phyloP scores from a whole-genome alignment of 2,329 filamentous ascomycete genomes.

The Colletotrichum sp. region DNA sequence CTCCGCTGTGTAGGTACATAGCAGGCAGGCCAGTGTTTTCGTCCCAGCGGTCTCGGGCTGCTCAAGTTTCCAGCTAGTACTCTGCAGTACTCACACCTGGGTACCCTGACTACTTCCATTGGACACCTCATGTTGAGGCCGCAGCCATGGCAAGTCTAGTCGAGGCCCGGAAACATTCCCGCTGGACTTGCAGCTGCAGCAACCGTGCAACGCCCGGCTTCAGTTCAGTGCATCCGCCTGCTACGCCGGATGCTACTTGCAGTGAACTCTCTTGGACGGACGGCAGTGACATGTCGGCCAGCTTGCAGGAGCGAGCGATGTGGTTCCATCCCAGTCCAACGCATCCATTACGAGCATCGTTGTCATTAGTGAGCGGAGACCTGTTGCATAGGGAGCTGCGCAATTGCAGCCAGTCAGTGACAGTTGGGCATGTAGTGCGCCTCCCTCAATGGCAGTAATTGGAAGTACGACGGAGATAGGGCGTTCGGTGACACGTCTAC shows the following conservation, averaged over 20 bases:
- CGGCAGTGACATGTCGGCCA: neutral
- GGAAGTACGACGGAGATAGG: conserved; percentile 7
- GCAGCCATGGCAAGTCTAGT: neutral
- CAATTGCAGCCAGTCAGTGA: neutral
- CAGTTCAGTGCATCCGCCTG: neutral
- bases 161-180: neutral
- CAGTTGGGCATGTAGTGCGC: neutral
- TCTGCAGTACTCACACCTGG: neutral
- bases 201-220: neutral
- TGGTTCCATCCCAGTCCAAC: neutral
- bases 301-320: neutral
- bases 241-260: neutral
- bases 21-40: neutral
- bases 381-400: neutral
- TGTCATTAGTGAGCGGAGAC: neutral
- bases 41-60: neutral
- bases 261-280: neutral
- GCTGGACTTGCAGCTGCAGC: neutral
- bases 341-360: neutral
- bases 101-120: neutral
- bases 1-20: neutral
- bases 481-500: conserved; percentile 16
- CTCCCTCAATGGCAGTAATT: neutral
- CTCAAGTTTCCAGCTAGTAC: neutral
- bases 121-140: neutral